Evolutionary conservation across 1,139 yeast species (phyloP), one percentile per base, ranked within the genome.

Genomic region (Sugiyamaella paludigena): DNA sequence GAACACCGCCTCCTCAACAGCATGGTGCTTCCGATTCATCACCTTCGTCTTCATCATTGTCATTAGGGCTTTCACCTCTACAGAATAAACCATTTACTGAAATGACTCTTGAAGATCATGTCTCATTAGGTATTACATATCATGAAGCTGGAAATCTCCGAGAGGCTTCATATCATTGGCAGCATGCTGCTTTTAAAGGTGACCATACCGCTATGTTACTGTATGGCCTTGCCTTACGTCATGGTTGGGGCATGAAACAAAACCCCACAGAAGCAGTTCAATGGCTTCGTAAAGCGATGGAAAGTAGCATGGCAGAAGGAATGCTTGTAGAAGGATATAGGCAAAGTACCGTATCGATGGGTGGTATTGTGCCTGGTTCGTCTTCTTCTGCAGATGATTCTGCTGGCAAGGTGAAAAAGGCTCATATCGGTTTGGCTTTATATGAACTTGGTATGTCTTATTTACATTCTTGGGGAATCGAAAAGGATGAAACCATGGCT

Each of bases 121-220:
- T 80, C 0, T 65, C 74, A 11, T 61, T 74, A 42, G 88, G 89
- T 0, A 70, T 76, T 26, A 75, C 77, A 34, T 69, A 81, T 37
- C 73, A 87, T 49, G 75, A 76, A 38, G 66, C 74, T 42, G 88
- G 87, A 0, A 78, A 82, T 50, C 77, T 80, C 44, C 74, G 83
- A 35, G 92, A 84, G 57, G 83, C 88, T 5, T 78, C 89, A 2
- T 80, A 82, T 57, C 87, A 83, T 58, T 69, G 86, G 53, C 83
- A 80, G 55, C 72, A 78, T 33, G 82, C 84, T 1, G 83, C 87
- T 1, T 75, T 73, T 53, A 67, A 69, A 34, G 88, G 89, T 1
- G 76, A 78, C 56, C 74, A 74, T 56, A 80, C 83, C 39, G 95
- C 92, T 1, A 84, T 81, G 84, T 75, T 81, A 42, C 65, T 84